Base-by-base conservation (phyloP, 805 yeast genomes). In the Myxozyma sirexii region DNA sequence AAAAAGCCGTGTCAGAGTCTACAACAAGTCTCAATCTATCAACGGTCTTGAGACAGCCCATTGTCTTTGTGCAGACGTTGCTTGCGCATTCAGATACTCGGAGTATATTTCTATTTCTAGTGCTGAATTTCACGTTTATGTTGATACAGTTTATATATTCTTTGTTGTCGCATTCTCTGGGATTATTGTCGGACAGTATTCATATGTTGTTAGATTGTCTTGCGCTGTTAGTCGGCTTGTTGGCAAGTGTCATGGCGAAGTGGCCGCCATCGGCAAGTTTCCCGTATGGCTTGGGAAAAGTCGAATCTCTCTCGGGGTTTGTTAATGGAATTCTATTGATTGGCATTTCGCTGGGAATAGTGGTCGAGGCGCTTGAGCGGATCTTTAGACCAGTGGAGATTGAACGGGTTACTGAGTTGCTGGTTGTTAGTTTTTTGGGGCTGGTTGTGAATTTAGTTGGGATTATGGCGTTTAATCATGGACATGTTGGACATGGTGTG, bases 181-280 rank as follows among this genome's bases (percentile, higher is more conserved):
- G 99, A 10, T 77, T 94, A 24, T 74, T 94, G 54, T 90, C 97
- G 19, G 99, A 94, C 70, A 90, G 97, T 1, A 79, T 94, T 54
- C 99, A 94, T 73, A 94, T 94, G 99, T 88, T 96, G 1, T 78
- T 94, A 57, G 99, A 94, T 73, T 94, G 99, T 72, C 81, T 90
- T 0, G 96, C 98, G 0, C 77, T 94, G 56, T 84, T 94, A 2
- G 81, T 94, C 31, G 99, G 99, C 0, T 77, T 94, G 1, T 79
- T 93, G 26, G 99, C 99, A 0, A 89, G 96, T 23, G 80, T 83
- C 13, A 74, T 84, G 54, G 79, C 87, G 1, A 84, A 82, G 63
- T 76, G 76, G 62, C 84, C 85, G 1, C 81, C 88, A 4, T 82
- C 82, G 59, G 80, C 85, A n/a, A 80, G 82, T 54, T 93, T 82